phyloP scores from a whole-genome alignment of 2,329 filamentous ascomycete species.

The Eutypa lata region DNA sequence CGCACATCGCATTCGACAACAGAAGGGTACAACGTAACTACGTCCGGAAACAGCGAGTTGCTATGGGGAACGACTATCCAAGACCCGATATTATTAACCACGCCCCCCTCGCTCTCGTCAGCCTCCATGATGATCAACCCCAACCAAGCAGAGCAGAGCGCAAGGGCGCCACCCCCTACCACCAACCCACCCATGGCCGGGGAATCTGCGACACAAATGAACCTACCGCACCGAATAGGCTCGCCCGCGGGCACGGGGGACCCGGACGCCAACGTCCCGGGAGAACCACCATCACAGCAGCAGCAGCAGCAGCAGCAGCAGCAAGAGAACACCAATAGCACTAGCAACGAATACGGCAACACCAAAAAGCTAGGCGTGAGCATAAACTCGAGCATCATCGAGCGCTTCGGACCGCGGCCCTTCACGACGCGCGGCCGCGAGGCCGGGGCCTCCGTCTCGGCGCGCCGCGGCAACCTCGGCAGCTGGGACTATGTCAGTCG shows the following conservation, averaged over 20 bases:
- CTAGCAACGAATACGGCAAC: neutral
- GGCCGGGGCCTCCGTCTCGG: neutral
- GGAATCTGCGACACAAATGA: neutral
- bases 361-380: neutral
- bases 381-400: slow-evolving; percentile 2
- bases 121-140: neutral
- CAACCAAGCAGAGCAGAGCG: neutral
- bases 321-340: neutral
- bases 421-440: slow-evolving; percentile 12
- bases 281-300: neutral
- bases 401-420: slow-evolving; percentile 6
- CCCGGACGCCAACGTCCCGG: too few relatives aligned
- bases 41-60: slow-evolving; percentile 2
- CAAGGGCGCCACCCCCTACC: slow-evolving; percentile 4
- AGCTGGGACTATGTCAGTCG: slow-evolving; percentile 16
- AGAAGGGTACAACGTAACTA: neutral
- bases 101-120: too few relatives aligned
- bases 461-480: neutral
- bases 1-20: slow-evolving; percentile 8
- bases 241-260: too few relatives aligned
- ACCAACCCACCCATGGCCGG: neutral
- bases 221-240: neutral
- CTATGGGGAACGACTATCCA: slow-evolving; percentile 5
- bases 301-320: neutral
- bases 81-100: slow-evolving; percentile 2